phyloP scores from a whole-genome alignment of 768 basidiomycete species.

The Termitomyces sp. region DNA sequence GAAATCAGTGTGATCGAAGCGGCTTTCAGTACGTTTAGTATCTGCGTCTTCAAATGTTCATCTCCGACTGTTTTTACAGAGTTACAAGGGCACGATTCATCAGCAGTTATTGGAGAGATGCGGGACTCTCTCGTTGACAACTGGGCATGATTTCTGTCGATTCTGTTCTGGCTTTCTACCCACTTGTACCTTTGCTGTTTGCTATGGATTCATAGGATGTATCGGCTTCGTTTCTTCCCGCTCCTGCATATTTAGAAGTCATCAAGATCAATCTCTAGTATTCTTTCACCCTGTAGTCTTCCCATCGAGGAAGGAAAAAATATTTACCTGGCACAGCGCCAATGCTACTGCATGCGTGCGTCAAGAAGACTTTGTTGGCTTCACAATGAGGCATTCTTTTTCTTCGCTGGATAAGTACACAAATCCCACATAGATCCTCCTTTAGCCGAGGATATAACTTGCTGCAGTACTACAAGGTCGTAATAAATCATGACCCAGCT shows the following conservation, averaged over 20 bases:
- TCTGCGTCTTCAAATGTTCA: neutral
- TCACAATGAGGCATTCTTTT: neutral
- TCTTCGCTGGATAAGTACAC: neutral
- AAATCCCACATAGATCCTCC: neutral
- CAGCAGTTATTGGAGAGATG: slow-evolving; percentile 88
- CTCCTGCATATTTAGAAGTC: neutral
- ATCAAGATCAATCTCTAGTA: neutral
- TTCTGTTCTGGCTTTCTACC: neutral
- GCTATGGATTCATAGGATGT: neutral
- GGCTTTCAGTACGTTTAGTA: slow-evolving; percentile 75
- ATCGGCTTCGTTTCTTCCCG: neutral
- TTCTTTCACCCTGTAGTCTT: neutral
- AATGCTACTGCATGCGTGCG: neutral
- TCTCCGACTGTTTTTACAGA: slow-evolving; percentile 39
- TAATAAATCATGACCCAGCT: slow-evolving; percentile 10
- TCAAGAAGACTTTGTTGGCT: neutral
- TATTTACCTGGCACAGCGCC: too few relatives aligned
- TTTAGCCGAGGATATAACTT: neutral
- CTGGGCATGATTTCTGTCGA: slow-evolving; percentile 61
- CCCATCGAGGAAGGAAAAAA: neutral
- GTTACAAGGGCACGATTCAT: slow-evolving; percentile 78
- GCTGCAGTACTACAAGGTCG: neutral
- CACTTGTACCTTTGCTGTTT: neutral
- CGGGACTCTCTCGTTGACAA: slow-evolving; percentile 87
- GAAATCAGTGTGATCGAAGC: slow-evolving; percentile 99